These are phyloP conservation scores for Orychophragmus violaceus DNA, from an alignment of 345 rosid species.

Conservation along the genomic window DNA sequence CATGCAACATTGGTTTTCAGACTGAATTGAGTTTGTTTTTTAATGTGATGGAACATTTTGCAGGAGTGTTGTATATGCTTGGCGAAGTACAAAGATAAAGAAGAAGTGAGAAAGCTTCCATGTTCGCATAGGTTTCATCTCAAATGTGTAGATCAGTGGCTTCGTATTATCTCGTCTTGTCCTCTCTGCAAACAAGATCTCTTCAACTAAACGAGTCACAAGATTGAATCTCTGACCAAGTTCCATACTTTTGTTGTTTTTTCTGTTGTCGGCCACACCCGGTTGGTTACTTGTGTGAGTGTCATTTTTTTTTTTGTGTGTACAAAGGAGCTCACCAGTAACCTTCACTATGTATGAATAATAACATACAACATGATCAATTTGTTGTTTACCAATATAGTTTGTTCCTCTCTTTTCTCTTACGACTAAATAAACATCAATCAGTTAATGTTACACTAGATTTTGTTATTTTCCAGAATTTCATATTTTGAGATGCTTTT, in stretches of 20 bases:
- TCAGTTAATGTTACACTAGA: neutral
- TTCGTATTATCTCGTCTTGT: slow-evolving; percentile 79
- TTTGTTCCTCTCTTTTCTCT: neutral
- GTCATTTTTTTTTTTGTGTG: neutral
- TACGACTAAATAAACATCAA: neutral
- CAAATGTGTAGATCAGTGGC: slow-evolving; percentile 96
- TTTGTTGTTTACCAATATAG: neutral
- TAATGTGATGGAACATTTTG: neutral
- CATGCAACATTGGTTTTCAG: neutral
- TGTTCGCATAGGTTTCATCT: slow-evolving; percentile 91
- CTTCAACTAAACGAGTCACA: slow-evolving; percentile 35
- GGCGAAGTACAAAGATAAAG: slow-evolving; percentile 75
- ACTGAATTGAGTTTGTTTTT: neutral
- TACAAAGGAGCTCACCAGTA: slow-evolving; percentile 16
- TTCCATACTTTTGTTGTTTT: neutral
- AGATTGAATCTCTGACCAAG: neutral
- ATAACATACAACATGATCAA: neutral
- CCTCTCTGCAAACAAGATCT: slow-evolving; percentile 93
- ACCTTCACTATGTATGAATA: neutral
- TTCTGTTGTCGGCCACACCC: neutral
- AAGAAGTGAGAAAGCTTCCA: slow-evolving; percentile 77
- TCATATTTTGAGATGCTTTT: neutral
- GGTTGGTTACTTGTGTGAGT: slow-evolving; percentile 8
- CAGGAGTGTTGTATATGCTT: slow-evolving; percentile 97
- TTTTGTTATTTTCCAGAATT: too few relatives aligned